phyloP scores from a whole-genome alignment of 352 stramenopile species.

The Phytophthora pini region DNA sequence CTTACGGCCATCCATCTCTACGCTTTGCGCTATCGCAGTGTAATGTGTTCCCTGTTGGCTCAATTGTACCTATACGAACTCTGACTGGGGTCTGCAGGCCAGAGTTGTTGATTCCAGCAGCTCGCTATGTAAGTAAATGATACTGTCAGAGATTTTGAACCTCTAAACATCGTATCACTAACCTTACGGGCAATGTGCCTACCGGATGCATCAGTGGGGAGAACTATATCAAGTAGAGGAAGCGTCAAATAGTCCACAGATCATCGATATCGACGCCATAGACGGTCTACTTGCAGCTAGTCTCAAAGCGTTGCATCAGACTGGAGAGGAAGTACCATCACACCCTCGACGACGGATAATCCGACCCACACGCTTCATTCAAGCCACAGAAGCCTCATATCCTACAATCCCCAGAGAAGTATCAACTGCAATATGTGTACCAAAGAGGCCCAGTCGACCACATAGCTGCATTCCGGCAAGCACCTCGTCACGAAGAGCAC shows the following conservation, averaged over 20 bases:
- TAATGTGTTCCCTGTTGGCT: constrained; percentile 47
- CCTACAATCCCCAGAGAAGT: constrained; percentile 11
- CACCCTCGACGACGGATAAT: constrained; percentile 16
- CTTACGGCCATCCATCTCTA: constrained; percentile 55
- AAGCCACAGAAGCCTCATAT: constrained; percentile 19
- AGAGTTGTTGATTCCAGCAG: constrained; percentile 43
- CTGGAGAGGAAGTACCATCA: background rate
- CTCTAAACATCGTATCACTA: background rate
- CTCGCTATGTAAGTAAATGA: constrained; percentile 48
- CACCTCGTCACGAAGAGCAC: constrained; percentile 22
- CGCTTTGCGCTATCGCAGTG: constrained; percentile 58
- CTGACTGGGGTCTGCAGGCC: constrained; percentile 44
- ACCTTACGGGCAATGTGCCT: constrained; percentile 1
- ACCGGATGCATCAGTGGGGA: constrained; percentile 38
- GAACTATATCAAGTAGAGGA: constrained; percentile 43
- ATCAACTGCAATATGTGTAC: constrained; percentile 15
- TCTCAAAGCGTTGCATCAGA: constrained; percentile 23
- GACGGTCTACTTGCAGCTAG: constrained; percentile 52
- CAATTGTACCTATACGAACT: constrained; percentile 37
- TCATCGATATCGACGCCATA: constrained; percentile 69
- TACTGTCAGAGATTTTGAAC: background rate
- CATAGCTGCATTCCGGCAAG: constrained; percentile 36
- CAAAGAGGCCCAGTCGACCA: constrained; percentile 36
- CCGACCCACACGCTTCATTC: constrained; percentile 7
- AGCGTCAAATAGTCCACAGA: constrained; percentile 8